Conservation (phyloP, 1,139 yeast species). For the Hemisphaericaspora subhashii region DNA sequence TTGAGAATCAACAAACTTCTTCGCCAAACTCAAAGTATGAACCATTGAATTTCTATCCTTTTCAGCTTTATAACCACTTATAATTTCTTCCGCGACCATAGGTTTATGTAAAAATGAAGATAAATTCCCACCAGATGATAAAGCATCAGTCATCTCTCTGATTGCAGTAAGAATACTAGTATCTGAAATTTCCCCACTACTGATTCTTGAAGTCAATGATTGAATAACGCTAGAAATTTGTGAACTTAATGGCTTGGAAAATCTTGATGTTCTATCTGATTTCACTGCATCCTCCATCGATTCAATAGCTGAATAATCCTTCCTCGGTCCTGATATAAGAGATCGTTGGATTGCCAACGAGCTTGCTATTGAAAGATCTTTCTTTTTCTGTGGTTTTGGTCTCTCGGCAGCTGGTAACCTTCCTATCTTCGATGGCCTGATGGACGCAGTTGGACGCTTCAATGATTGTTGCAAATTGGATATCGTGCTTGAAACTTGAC, state of each 20-base stretch:
- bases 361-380: conserved; percentile 56
- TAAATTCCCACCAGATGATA: conserved; percentile 24
- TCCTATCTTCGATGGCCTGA: background rate
- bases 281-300: conserved; percentile 27
- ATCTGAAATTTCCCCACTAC: conserved; percentile 23
- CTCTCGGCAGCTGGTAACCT: background rate
- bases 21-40: conserved; percentile 41
- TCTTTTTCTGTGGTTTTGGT: conserved; percentile 3
- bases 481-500: background rate
- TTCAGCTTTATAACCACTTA: conserved; percentile 25
- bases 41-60: conserved; percentile 29
- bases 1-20: conserved; percentile 28
- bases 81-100: conserved; percentile 20
- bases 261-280: conserved; percentile 12
- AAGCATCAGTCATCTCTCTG: conserved; percentile 44
- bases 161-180: conserved; percentile 37
- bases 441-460: background rate
- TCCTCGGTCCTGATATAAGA: conserved; percentile 28
- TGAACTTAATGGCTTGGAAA: conserved; percentile 17
- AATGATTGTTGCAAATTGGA: background rate
- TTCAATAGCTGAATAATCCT: conserved; percentile 27
- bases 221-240: conserved; percentile 34
- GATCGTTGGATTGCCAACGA: conserved; percentile 60
- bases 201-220: conserved; percentile 24
- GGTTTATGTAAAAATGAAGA: conserved; percentile 17